Evolutionary conservation across 176 grass and related monocot species (phyloP).

Genomic region (Oryza glumipatula): DNA sequence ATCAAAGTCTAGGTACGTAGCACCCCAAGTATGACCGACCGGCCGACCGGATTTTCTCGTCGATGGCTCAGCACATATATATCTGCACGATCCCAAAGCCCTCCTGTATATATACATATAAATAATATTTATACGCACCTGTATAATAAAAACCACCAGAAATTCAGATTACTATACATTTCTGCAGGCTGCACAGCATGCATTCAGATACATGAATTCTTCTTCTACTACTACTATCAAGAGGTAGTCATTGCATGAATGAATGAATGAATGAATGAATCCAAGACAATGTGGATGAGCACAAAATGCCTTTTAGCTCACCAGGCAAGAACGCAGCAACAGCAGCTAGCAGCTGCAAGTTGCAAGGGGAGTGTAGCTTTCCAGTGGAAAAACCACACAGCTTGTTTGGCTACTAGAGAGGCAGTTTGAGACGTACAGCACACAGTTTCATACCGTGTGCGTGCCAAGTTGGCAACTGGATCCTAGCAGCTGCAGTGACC

Average conservation of each 20-base stretch:
- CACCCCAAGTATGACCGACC: not conserved
- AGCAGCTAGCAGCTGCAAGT: not conserved
- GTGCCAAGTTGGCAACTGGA: not conserved
- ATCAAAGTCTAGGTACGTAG: not conserved
- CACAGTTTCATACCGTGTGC: slow-evolving; percentile 13
- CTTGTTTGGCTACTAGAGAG: not conserved
- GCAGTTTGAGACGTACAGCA: slow-evolving; percentile 12
- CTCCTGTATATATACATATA: not conserved
- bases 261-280: not conserved
- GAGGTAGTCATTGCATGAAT: not conserved
- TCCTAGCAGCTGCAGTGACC: not conserved
- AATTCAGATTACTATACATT: not conserved
- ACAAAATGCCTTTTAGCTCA: not conserved
- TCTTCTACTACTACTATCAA: not conserved
- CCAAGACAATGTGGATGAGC: slow-evolving; percentile 11
- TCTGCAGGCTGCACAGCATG: not conserved
- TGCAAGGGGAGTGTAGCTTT: not conserved
- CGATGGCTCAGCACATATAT: not conserved
- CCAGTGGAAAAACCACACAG: not conserved
- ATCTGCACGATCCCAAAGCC: not conserved
- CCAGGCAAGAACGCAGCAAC: not conserved
- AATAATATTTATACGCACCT: not conserved
- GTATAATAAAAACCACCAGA: not conserved
- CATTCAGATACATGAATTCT: not conserved
- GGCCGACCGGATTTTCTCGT: not conserved